Base-by-base conservation (phyloP, 2,329 filamentous ascomycete species). In the Zymoseptoria ardabiliae region DNA sequence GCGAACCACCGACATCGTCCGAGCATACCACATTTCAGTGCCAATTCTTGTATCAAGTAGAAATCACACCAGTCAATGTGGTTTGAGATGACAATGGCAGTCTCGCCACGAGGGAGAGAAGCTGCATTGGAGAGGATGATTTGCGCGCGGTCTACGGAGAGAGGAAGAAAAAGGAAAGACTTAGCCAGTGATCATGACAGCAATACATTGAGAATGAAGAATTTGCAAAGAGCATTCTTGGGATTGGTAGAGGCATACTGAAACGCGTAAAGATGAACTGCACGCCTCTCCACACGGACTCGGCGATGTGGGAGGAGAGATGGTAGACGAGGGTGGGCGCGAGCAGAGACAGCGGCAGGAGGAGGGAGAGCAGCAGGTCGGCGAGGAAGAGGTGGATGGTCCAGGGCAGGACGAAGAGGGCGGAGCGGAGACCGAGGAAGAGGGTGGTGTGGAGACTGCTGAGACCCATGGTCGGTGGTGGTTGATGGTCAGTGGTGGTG, bases 61-160 rank as follows among this genome's bases (percentile, higher is more conserved):
- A 87, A 85, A 70, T 86, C 84, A 58, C 78, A 76, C 84, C 83
- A 86, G 55, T 77, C 78, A 48, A 85, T 79, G 71, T 86, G 84
- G 69, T 86, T 85, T 57, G 79, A 75, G 56, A 86, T 73, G 30
- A 86, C 81, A 56, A 87, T 79, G 57, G 82, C 83, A 23, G 80
- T 83, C 71, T 87, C 84, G n/a, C 75, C 76, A 10, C 60, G 57
- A 1, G 81, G 82, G 8, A 85, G 71, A 1, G 66, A 60, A 63
- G 83, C 79, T 19, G 56, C 61, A 17, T 82, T 83, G 7, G 82
- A 82, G 28, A 80, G 72, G 45, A 76, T 76, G 64, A 86, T 82
- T 56, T 72, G 63, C 49, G 81, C 83, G 48, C 78, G 78, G 65
- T 86, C 35, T 45, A 13, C n/a, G 35, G 35, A 17, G 11, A 8